Base-by-base conservation (phyloP, 805 yeast genomes). In the Saccharomycodes ludwigii region DNA sequence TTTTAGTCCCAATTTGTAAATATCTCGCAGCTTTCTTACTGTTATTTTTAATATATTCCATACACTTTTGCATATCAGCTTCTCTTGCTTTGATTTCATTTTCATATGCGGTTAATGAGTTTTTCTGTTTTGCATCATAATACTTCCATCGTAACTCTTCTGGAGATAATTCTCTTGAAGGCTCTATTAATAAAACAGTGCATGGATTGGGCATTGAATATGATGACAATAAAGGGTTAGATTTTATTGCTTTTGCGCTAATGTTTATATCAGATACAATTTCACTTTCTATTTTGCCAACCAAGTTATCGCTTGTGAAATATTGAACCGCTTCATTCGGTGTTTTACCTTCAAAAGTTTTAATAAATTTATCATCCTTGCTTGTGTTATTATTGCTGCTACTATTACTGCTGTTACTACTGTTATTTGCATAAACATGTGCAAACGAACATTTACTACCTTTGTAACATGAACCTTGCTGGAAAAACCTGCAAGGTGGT, bases 11-110 rank as follows among this genome's bases (percentile, higher is more conserved):
- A 14, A 61, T 40, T 37, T 75, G 79, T n/a, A 66, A 46, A 46
- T 64, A 74, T 30, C 79, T 57, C 1, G 76, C 77, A 5, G 76
- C 79, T 41, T 63, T 60, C 15, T 55, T 52, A 2, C 68, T 47
- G 34, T 69, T 66, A 1, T 48, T 50, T 7, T 44, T 44, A 3
- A 73, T 30, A 26, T 54, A 59, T 1, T 50, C 34, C 1, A 65
- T 35, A 37, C 72, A 65, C 27, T 51, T 52, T 21, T 54, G 48
- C 68, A 66, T 65, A 40, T 74, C 79, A 10, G 51, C 47, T 14
- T 50, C 51, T 43, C 79, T 55, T 3, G 64, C 58, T 2, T 43
- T 41, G 24, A 71, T 41, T 30, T 59, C 58, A 11, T 52, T 51
- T 26, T 62, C 65, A 40, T 62, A 68, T 11, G 56, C 59, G 1